These are phyloP conservation scores for Sarocladiaceae sp. DNA, from an alignment of 2,329 filamentous ascomycete genomes.

Conservation along the genomic window DNA sequence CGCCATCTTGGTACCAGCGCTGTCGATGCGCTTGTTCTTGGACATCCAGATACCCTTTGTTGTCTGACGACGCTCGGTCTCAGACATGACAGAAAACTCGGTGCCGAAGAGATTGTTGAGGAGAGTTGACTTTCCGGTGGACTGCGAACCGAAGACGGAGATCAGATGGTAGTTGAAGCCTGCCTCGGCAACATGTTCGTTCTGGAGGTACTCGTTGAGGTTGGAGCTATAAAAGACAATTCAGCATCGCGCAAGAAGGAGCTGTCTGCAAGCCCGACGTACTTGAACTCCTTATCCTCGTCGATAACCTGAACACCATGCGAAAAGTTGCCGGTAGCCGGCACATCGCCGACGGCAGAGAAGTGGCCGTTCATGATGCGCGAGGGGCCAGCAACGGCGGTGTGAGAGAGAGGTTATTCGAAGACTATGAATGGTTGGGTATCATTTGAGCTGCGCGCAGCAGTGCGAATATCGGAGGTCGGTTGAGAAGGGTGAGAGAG, in stretches of 20 bases:
- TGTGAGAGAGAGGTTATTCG: background rate
- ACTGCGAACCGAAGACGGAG: slow-evolving; percentile 97
- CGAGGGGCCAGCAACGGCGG: slow-evolving; percentile 11
- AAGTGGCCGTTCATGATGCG: slow-evolving; percentile 74
- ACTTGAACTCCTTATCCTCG: slow-evolving; percentile 93
- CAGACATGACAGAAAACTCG: slow-evolving; percentile 96
- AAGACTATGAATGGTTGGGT: background rate
- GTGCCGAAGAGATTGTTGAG: slow-evolving; percentile 96
- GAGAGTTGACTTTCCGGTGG: slow-evolving; percentile 95
- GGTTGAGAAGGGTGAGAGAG: background rate
- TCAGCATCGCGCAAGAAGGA: slow-evolving; percentile 13
- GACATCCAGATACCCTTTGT: slow-evolving; percentile 99
- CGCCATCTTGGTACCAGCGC: slow-evolving; percentile 64
- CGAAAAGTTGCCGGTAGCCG: slow-evolving; percentile 66
- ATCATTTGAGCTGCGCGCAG: slow-evolving; percentile 4
- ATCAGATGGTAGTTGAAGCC: slow-evolving; percentile 99
- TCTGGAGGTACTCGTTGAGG: slow-evolving; percentile 75
- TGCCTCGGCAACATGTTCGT: slow-evolving; percentile 75
- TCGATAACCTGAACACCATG: slow-evolving; percentile 97
- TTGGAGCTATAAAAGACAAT: slow-evolving; percentile 53
- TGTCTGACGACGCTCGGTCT: slow-evolving; percentile 88
- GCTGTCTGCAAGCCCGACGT: too few relatives aligned
- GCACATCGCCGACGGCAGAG: slow-evolving; percentile 64
- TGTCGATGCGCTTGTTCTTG: slow-evolving; percentile 74
- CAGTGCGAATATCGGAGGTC: background rate